A percentile compares a stretch with the other conserved stretches of the same genome.
These are phyloP conservation scores for Pythium aristosporum DNA, from an alignment of 352 stramenopile genomes.

Conservation along the genomic window DNA sequence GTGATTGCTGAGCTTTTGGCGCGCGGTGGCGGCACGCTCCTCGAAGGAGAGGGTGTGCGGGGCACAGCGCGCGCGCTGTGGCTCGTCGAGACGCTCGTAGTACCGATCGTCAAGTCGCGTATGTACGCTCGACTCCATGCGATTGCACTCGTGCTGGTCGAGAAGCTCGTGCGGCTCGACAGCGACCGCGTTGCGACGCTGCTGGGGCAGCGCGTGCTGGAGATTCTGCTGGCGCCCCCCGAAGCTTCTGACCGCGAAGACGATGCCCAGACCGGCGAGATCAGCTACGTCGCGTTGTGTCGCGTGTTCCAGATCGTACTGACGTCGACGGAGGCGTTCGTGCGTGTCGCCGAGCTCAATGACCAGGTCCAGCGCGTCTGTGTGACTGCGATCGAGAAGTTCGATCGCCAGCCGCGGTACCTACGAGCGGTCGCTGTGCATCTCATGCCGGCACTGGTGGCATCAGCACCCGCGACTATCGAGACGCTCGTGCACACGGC, in stretches of 20 bases:
- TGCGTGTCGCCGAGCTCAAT: constrained; percentile 18
- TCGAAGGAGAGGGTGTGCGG: constrained; percentile 8
- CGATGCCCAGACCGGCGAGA: constrained; percentile 2
- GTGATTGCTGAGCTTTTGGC: constrained; percentile 25
- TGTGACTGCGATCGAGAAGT: constrained; percentile 36
- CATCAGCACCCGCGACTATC: constrained; percentile 7
- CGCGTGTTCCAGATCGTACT: constrained; percentile 40
- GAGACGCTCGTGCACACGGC: constrained; percentile 17
- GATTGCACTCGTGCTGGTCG: constrained; percentile 25
- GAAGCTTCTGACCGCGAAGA: not conserved
- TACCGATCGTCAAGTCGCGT: constrained; percentile 22
- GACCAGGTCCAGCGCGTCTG: constrained; percentile 36
- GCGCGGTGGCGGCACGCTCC: constrained; percentile 8
- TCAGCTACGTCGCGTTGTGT: constrained; percentile 51
- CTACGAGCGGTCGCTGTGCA: constrained; percentile 45
- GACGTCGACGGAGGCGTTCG: constrained; percentile 16
- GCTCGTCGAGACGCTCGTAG: constrained; percentile 28
- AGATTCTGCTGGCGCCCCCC: constrained; percentile 11
- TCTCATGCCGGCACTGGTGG: constrained; percentile 46
- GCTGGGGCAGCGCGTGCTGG: constrained; percentile 24
- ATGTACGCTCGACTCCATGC: constrained; percentile 18
- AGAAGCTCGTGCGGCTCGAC: constrained; percentile 13
- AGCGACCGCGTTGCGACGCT: constrained; percentile 18
- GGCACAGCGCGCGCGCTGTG: constrained; percentile 22
- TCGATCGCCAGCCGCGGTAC: constrained; percentile 41